Evolutionary conservation across 2,329 filamentous ascomycete genomes (phyloP).

Genomic region (Aspergillus vadensis): DNA sequence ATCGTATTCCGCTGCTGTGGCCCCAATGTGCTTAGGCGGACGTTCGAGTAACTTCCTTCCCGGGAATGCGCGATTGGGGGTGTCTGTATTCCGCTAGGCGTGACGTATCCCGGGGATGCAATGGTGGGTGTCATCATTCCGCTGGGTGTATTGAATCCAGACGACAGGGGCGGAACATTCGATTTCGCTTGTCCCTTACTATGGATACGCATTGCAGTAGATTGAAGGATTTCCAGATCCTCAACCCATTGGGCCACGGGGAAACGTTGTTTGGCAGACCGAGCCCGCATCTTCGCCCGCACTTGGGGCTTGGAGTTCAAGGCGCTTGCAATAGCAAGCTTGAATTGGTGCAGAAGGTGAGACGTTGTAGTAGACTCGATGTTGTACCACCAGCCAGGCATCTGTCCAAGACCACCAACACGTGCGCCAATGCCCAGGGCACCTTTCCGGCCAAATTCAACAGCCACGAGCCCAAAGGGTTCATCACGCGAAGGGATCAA

Average conservation of each 20-base stretch:
- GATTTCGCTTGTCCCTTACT: slow-evolving; percentile 45
- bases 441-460: slow-evolving; percentile 69
- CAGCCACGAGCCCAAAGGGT: slow-evolving; percentile 68
- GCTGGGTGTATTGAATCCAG: slow-evolving; percentile 47
- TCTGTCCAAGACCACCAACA: slow-evolving; percentile 68
- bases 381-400: slow-evolving; percentile 73
- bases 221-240: slow-evolving; percentile 64
- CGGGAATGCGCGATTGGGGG: slow-evolving; percentile 37
- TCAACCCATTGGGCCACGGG: slow-evolving; percentile 69
- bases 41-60: slow-evolving; percentile 31
- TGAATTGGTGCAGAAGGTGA: slow-evolving; percentile 67
- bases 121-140: slow-evolving; percentile 38
- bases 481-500: slow-evolving; percentile 70
- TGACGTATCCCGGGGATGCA: slow-evolving; percentile 45
- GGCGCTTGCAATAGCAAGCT: slow-evolving; percentile 63
- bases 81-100: slow-evolving; percentile 44
- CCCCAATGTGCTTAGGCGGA: slow-evolving; percentile 36
- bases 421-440: slow-evolving; percentile 67
- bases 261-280: slow-evolving; percentile 66
- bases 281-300: slow-evolving; percentile 64
- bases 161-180: slow-evolving; percentile 38
- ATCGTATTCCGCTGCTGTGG: slow-evolving; percentile 43
- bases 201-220: slow-evolving; percentile 60
- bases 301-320: slow-evolving; percentile 59
- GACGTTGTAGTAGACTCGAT: slow-evolving; percentile 65